Evolutionary conservation across 192 early-diverging fungal species (phyloP), one percentile per base, ranked within the genome.

Genomic region (Podila epicladia): DNA sequence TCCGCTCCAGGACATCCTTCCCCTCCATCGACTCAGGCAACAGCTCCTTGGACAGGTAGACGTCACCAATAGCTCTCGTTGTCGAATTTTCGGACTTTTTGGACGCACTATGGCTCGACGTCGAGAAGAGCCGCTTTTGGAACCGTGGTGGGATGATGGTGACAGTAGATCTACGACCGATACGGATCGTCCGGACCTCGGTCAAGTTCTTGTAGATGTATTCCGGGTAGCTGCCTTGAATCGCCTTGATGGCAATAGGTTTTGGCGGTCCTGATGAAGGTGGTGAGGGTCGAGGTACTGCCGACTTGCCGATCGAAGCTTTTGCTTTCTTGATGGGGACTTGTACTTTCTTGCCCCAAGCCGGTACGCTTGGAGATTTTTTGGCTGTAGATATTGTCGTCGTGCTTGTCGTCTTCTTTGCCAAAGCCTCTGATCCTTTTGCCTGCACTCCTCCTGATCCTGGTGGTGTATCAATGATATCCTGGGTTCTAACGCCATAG

Each of bases 11-110:
- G 31, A 65, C 57, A 29, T 69, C 62, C 67, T 65, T 80, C 9
- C 48, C 67, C 38, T 72, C 77, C n/a, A 80, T 58, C 13, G 77
- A 67, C 53, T 67, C 65, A 26, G 75, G 75, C 24, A 79, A 58
- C 15, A 79, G 22, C 19, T 32, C n/a, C 4, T 38, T 45, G 6
- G 75, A 53, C 6, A 71, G 29, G 24, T 33, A 72, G 26, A 79
- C 41, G 9, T 62, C 70, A 5, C 59, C 67, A 12, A 4, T 9
- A n/a, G 60, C 49, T 13, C 49, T 8, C 19, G 32, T 57, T 20
- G n/a, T 8, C n/a, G n/a, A 55, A 55, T 17, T 1, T 55, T 24
- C 53, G 0, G 24, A 22, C 8, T 22, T 55, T 22, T 55, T 12
- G 5, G 20, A 9, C 13, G 8, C 24, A 20, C 6, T 2, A 55